A percentile compares a stretch with the other conserved stretches of the same genome.
phyloP scores from a whole-genome alignment of 768 basidiomycete species.

The Clitopilus passeckerianus region DNA sequence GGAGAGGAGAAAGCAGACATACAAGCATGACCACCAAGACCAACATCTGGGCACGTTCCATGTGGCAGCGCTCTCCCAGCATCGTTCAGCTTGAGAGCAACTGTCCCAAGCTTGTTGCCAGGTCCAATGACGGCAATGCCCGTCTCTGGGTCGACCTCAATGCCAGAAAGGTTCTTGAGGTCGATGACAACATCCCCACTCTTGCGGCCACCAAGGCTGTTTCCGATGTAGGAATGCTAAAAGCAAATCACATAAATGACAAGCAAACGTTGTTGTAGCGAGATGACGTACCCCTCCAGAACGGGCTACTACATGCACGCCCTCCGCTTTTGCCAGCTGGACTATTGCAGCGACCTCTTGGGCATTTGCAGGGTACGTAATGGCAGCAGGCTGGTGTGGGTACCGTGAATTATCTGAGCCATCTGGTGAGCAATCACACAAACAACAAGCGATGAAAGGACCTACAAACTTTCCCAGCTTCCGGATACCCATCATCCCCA shows the following conservation, averaged over 20 bases:
- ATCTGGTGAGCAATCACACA: neutral
- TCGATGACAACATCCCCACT: slow-evolving; percentile 28
- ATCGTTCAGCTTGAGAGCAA: slow-evolving; percentile 26
- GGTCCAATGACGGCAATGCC: slow-evolving; percentile 18
- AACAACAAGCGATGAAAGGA: neutral
- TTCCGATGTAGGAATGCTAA: slow-evolving; percentile 40
- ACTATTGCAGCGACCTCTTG: slow-evolving; percentile 23
- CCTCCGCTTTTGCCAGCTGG: slow-evolving; percentile 18
- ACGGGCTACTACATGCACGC: slow-evolving; percentile 28
- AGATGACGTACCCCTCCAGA: slow-evolving; percentile 37
- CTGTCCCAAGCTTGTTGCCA: slow-evolving; percentile 27
- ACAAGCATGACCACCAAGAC: slow-evolving; percentile 42
- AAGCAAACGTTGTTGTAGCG: neutral
- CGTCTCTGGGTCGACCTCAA: slow-evolving; percentile 22
- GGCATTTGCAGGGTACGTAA: slow-evolving; percentile 21
- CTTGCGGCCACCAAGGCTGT: slow-evolving; percentile 33
- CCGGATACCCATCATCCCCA: slow-evolving; percentile 12
- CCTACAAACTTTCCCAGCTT: slow-evolving; percentile 20
- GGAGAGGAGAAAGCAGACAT: slow-evolving; percentile 2
- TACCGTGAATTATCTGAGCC: slow-evolving; percentile 23
- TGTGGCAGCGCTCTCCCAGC: slow-evolving; percentile 33
- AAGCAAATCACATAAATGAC: neutral
- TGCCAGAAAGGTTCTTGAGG: slow-evolving; percentile 22
- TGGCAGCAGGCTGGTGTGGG: slow-evolving; percentile 21
- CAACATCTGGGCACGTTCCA: slow-evolving; percentile 41